Evolutionary conservation across 352 stramenopile genomes (phyloP).

Genomic region (Phytophthora ohioensis): DNA sequence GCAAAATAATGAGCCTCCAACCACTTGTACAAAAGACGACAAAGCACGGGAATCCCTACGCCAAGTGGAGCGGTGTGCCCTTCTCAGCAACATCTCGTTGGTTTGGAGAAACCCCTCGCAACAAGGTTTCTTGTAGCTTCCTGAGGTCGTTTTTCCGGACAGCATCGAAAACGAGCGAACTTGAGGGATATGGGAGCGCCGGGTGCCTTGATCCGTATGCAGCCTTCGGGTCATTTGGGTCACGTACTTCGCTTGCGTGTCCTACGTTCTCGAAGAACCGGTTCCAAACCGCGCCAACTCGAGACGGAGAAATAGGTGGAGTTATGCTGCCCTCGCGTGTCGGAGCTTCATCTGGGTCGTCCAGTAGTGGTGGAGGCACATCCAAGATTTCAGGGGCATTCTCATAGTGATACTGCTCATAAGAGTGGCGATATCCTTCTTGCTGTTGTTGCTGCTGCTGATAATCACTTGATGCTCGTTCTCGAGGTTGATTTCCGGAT

Average conservation of each 20-base stretch:
- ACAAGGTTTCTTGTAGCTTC: constrained; percentile 56
- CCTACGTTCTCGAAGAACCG: constrained; percentile 82
- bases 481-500: constrained; percentile 30
- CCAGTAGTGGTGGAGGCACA: constrained; percentile 20
- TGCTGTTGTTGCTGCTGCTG: constrained; percentile 32
- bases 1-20: constrained; percentile 23
- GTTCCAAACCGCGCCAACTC: constrained; percentile 79
- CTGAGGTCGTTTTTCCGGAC: constrained; percentile 56
- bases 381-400: constrained; percentile 22
- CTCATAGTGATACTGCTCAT: constrained; percentile 29
- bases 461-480: constrained; percentile 30
- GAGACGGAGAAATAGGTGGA: constrained; percentile 41
- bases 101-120: constrained; percentile 64
- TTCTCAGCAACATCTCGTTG: constrained; percentile 66
- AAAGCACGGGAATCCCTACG: constrained; percentile 41
- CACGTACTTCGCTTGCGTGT: constrained; percentile 29
- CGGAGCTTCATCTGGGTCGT: constrained; percentile 20
- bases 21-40: constrained; percentile 19
- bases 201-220: neutral
- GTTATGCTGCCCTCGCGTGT: constrained; percentile 11
- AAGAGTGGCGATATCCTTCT: constrained; percentile 15
- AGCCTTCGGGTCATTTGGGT: constrained; percentile 3
- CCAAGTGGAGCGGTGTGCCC: constrained; percentile 75
- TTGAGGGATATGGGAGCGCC: neutral
- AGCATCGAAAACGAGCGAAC: constrained; percentile 54